These are phyloP conservation scores for Pleurotus cornucopiae DNA, from an alignment of 768 basidiomycete species.

Conservation along the genomic window DNA sequence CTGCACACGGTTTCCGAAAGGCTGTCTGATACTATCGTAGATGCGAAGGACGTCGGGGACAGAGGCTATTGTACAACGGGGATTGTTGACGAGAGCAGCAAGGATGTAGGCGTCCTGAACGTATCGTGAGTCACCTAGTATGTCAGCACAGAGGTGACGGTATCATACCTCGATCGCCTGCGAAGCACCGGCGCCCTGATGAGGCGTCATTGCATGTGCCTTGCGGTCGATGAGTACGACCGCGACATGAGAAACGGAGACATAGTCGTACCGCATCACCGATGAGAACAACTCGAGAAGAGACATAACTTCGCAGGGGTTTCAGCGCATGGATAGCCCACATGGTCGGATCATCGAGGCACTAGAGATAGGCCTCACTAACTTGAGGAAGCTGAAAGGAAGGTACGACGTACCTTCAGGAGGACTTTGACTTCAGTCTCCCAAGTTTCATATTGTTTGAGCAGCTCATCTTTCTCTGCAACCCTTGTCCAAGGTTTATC, in stretches of 20 bases:
- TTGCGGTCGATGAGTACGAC: slow-evolving; percentile 5
- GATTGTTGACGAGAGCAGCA: slow-evolving; percentile 20
- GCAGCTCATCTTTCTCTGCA: slow-evolving; percentile 29
- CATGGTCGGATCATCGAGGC: slow-evolving; percentile 28
- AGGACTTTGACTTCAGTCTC: slow-evolving; percentile 42
- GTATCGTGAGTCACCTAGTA: not conserved
- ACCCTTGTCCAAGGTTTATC: slow-evolving; percentile 6
- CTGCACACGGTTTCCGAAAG: slow-evolving; percentile 18
- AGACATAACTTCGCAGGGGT: slow-evolving; percentile 32
- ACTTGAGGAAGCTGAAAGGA: not conserved
- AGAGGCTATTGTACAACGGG: slow-evolving; percentile 9
- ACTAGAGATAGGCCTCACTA: slow-evolving; percentile 18
- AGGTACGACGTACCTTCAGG: slow-evolving; percentile 29
- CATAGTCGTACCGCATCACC: slow-evolving; percentile 41
- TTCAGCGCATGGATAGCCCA: slow-evolving; percentile 42
- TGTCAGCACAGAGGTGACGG: not conserved
- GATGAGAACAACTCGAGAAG: slow-evolving; percentile 35
- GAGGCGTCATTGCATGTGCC: slow-evolving; percentile 24
- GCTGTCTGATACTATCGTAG: slow-evolving; percentile 25
- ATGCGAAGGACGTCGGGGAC: slow-evolving; percentile 23
- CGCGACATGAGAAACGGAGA: not conserved
- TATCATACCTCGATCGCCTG: slow-evolving; percentile 23
- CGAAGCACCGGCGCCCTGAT: slow-evolving; percentile 22
- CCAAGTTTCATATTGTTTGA: slow-evolving; percentile 34
- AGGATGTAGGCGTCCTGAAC: slow-evolving; percentile 34